phyloP scores from a whole-genome alignment of 495 filamentous ascomycete species.

The Parathielavia appendiculata region DNA sequence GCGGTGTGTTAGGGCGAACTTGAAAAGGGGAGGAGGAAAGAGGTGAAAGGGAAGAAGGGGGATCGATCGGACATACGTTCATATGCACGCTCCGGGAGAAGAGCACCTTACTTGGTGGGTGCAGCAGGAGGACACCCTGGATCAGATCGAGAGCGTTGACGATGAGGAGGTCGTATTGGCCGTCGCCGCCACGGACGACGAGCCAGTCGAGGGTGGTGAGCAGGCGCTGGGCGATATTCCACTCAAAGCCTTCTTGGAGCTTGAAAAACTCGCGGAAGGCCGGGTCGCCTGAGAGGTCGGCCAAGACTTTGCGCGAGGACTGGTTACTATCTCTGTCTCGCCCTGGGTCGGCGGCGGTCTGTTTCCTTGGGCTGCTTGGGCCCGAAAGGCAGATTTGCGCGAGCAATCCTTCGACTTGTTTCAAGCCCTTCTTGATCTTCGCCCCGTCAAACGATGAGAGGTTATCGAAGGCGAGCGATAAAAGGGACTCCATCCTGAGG shows the following conservation, averaged over 20 bases:
- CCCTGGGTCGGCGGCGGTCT: conserved; percentile 16
- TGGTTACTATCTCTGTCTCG: conserved; percentile 13
- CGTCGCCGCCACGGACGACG: conserved; percentile 70
- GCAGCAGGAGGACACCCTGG: conserved; percentile 83
- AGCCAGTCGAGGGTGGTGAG: conserved; percentile 83
- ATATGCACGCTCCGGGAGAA: conserved; percentile 91
- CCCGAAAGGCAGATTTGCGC: conserved; percentile 89
- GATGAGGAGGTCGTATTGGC: conserved; percentile 83
- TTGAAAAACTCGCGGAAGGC: conserved; percentile 97
- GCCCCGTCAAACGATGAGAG: conserved; percentile 84
- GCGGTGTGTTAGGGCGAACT: background rate
- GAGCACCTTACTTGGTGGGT: conserved; percentile 83
- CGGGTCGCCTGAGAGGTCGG: conserved; percentile 70
- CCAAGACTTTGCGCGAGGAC: conserved; percentile 54
- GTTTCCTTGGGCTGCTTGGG: conserved; percentile 32
- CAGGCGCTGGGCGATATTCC: conserved; percentile 89
- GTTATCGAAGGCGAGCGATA: conserved; percentile 93
- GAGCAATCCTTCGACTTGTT: conserved; percentile 91
- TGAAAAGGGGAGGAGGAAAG: background rate
- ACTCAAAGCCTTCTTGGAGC: conserved; percentile 93
- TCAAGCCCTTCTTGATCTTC: conserved; percentile 89
- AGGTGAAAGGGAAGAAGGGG: background rate
- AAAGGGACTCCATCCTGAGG: conserved; percentile 73
- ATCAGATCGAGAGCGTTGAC: conserved; percentile 83
- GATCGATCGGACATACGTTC: conserved; percentile 55